A percentile compares a stretch with the other conserved stretches of the same genome.
These are phyloP conservation scores for Solanum appendiculatum DNA, from an alignment of 257 asterid genomes.

Conservation along the genomic window DNA sequence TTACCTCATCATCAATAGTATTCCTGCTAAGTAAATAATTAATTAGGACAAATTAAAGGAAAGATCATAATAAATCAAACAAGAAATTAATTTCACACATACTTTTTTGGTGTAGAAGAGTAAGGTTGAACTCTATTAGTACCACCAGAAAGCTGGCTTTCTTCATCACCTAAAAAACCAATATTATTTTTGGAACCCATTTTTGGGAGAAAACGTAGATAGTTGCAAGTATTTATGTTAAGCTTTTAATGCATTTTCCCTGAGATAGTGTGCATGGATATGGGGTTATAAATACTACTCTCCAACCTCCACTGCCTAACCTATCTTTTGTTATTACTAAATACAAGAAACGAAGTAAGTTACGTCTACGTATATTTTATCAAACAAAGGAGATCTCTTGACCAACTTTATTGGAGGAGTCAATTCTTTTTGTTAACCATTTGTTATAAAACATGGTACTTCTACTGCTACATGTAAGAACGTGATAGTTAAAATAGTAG, in stretches of 20 bases:
- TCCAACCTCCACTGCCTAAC: background rate
- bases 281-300: background rate
- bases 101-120: background rate
- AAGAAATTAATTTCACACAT: background rate
- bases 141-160: background rate
- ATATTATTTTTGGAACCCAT: background rate
- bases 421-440: background rate
- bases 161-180: background rate
- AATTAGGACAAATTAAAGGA: no score
- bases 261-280: background rate
- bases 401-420: background rate
- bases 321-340: background rate
- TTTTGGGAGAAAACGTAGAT: background rate
- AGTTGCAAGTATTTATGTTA: background rate
- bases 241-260: background rate
- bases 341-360: background rate
- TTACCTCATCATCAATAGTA: slow-evolving; percentile 5
- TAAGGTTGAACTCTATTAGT: background rate
- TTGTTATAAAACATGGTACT: background rate
- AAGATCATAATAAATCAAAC: background rate
- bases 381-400: background rate
- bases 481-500: background rate
- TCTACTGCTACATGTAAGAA: background rate
- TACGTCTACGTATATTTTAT: background rate
- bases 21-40: no score